These are phyloP conservation scores for Tetrahymena malaccensis DNA, from an alignment of 73 alveolate species.

Conservation along the genomic window DNA sequence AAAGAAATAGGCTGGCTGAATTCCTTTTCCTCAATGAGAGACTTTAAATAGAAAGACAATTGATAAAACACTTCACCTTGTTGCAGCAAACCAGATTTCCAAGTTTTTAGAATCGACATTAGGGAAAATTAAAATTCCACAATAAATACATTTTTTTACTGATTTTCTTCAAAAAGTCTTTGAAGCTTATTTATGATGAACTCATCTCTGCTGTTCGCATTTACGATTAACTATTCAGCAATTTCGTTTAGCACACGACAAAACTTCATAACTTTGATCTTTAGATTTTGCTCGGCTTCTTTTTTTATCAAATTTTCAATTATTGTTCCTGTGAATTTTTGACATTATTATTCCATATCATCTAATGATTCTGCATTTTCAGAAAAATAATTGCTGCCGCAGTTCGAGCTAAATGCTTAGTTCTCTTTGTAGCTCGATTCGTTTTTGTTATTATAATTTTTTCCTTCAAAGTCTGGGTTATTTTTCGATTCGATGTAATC, in stretches of 20 bases:
- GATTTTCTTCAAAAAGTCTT: not conserved
- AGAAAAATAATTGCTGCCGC: not conserved
- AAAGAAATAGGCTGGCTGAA: not conserved
- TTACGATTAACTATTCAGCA: not conserved
- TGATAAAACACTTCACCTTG: not conserved
- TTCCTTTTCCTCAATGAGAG: not conserved
- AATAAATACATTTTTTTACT: not conserved
- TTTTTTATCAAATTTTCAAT: not conserved
- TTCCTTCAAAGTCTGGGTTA: not conserved
- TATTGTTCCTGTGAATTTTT: not conserved
- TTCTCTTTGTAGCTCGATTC: not conserved
- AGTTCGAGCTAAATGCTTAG: not conserved
- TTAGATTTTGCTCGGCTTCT: not conserved
- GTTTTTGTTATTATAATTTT: not conserved
- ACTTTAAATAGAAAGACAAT: not conserved
- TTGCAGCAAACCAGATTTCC: not conserved
- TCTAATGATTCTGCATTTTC: not conserved
- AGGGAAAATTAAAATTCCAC: not conserved
- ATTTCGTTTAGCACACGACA: not conserved
- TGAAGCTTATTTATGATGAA: not conserved
- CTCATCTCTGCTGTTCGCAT: not conserved
- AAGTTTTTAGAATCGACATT: not conserved
- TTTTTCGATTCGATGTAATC: not conserved
- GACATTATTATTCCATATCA: not conserved
- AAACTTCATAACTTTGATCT: not conserved